phyloP scores from a whole-genome alignment of 2,329 filamentous ascomycete species.

The Ustilaginoidea virens region DNA sequence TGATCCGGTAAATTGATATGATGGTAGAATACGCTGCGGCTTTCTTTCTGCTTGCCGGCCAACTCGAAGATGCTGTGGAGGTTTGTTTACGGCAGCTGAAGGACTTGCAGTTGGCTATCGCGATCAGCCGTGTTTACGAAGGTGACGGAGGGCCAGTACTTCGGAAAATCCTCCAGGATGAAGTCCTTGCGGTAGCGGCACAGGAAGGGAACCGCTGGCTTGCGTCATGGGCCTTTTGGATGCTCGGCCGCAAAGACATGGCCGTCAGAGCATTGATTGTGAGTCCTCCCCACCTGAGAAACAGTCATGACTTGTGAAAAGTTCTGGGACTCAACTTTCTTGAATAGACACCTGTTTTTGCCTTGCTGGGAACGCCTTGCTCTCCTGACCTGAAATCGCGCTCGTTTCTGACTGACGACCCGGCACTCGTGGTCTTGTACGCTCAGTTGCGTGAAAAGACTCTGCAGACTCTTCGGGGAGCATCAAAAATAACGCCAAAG shows the following conservation, averaged over 20 bases:
- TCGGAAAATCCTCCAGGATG: conserved; percentile 59
- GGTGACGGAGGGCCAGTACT: conserved; percentile 68
- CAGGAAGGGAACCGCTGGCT: conserved; percentile 83
- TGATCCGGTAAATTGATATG: conserved; percentile 1
- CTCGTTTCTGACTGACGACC: conserved; percentile 79
- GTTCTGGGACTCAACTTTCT: too few species aligned
- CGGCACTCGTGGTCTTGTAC: conserved; percentile 76
- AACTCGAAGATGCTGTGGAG: conserved; percentile 69
- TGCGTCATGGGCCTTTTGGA: conserved; percentile 91
- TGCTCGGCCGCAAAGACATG: conserved; percentile 67
- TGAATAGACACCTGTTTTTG: conserved; percentile 59
- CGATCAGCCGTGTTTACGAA: conserved; percentile 76
- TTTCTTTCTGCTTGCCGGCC: conserved; percentile 85
- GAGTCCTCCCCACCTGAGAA: too few species aligned
- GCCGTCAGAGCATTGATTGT: conserved; percentile 73
- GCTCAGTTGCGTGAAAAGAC: conserved; percentile 69
- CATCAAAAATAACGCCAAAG: conserved; percentile 60
- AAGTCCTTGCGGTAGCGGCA: conserved; percentile 61
- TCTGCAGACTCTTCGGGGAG: conserved; percentile 71
- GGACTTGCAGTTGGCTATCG: conserved; percentile 80
- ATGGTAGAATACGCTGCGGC: conserved; percentile 73
- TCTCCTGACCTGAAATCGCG: conserved; percentile 59
- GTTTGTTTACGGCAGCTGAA: conserved; percentile 77
- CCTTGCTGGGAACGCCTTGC: conserved; percentile 52
- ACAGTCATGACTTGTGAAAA: too few species aligned